Base-by-base conservation (phyloP, 192 early-diverging fungal genomes). In the Spinellus fusiger region DNA sequence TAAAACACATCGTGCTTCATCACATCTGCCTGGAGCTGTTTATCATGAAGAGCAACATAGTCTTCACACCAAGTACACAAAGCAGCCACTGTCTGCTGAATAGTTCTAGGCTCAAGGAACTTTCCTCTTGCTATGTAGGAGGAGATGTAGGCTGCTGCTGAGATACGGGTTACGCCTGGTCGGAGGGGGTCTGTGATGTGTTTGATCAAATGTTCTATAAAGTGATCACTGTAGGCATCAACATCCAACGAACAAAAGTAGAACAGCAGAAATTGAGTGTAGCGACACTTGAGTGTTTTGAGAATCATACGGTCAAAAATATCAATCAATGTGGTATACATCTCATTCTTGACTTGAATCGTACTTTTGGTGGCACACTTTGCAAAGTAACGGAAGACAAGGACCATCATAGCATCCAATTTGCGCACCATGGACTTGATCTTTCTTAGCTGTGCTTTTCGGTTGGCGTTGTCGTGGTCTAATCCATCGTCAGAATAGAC, bases 221-320 rank as follows among this genome's bases (percentile, higher is more conserved):
- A 96, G 23, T 82, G 64, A 49, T 94, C 89, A 0, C 86, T 81
- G 54, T 86, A 95, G 53, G 72, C 49, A 55, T 50, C 35, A n/a
- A 78, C 27, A 54, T 85, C 82, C 28, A 84, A 66, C 15, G 88
- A 83, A 38, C 86, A 82, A 28, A 83, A 77, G 73, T 92, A 93
- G 63, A 96, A 98, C 25, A 93, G 68, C 23, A 96, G 61, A 56
- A 97, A 98, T 71, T 98, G 96, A 7, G 89, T 89, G 73, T 93
- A 93, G 31, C 93, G 85, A 40, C 90, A 89, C 60, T 88, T 88
- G 67, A 94, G 89, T 0, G 95, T 98, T 2, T 89, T 85, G 20
- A 97, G 66, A 23, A 96, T 79, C 1, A 82, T 79, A 20, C 81
- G 73, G 54, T 89, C 86, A 69, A 97, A 98, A 27, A 93, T 79